Percentiles rank a stretch among this genome's conserved stretches.
Evolutionary conservation across 2,329 filamentous ascomycete genomes (phyloP).

Genomic region (Zarea fungicola): DNA sequence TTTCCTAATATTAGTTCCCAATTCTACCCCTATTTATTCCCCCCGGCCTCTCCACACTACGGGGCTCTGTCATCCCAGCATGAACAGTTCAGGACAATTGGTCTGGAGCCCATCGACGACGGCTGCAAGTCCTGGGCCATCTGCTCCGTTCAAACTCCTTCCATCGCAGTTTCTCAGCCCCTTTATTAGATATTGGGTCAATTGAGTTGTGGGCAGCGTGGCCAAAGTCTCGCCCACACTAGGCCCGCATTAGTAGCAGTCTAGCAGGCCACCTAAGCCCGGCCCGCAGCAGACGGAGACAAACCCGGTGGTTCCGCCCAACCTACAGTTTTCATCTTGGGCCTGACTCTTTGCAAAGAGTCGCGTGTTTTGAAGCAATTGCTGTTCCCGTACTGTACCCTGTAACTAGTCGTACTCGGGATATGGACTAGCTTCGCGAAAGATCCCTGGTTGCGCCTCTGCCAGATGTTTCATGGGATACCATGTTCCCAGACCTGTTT

Average conservation of each 20-base stretch:
- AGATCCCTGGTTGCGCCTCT: no score
- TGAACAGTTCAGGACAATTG: neutral
- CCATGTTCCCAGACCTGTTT: no score
- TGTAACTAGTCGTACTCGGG: no score
- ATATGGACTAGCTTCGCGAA: no score
- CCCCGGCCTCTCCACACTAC: slow-evolving; percentile 7
- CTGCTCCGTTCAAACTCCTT: neutral
- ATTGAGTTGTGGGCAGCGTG: no score
- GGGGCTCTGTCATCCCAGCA: slow-evolving; percentile 6
- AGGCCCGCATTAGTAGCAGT: neutral
- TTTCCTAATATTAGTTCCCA: neutral
- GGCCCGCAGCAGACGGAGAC: slow-evolving; percentile 10
- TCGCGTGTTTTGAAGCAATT: neutral
- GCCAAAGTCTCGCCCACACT: neutral
- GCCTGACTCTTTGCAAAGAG: neutral
- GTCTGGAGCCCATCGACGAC: neutral
- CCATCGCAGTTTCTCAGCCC: neutral
- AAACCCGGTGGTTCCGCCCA: slow-evolving; percentile 8
- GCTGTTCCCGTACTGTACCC: no score
- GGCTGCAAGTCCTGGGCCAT: neutral
- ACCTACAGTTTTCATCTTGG: slow-evolving; percentile 7
- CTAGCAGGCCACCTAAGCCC: neutral
- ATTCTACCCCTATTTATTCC: slow-evolving; percentile 9
- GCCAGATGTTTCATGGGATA: no score
- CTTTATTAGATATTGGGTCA: slow-evolving; percentile 7